Evolutionary conservation across 2,329 filamentous ascomycete species (phyloP).

Genomic region (Beauveria bassiana): DNA sequence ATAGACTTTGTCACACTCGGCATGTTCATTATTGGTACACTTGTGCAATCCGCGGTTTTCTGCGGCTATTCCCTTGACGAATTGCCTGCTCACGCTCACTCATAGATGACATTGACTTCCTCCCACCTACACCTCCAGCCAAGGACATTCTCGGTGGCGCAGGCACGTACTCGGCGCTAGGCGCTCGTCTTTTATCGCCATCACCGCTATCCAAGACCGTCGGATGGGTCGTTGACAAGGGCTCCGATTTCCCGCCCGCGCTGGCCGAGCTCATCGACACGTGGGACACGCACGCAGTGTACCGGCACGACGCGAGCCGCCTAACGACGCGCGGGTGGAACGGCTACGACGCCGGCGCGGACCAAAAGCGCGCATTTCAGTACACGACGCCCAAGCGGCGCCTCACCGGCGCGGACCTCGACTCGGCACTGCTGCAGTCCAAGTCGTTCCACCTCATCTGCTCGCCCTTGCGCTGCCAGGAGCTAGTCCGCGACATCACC

Average conservation of each 20-base stretch:
- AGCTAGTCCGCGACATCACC: slow-evolving; percentile 65
- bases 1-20: slow-evolving; percentile 64
- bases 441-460: slow-evolving; percentile 85
- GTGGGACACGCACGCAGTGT: slow-evolving; percentile 68
- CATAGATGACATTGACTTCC: slow-evolving; percentile 85
- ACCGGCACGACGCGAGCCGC: slow-evolving; percentile 58
- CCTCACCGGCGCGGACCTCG: slow-evolving; percentile 65
- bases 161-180: slow-evolving; percentile 78
- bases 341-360: slow-evolving; percentile 61
- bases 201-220: slow-evolving; percentile 56
- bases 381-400: slow-evolving; percentile 84
- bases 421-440: slow-evolving; percentile 56
- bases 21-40: slow-evolving; percentile 64
- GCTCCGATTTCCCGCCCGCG: slow-evolving; percentile 71
- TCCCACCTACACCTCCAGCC: slow-evolving; percentile 59
- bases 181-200: slow-evolving; percentile 81
- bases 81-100: slow-evolving; percentile 4
- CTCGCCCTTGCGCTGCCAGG: slow-evolving; percentile 66
- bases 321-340: slow-evolving; percentile 91
- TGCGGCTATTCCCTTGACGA: too few relatives aligned
- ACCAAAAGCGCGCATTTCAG: slow-evolving; percentile 67
- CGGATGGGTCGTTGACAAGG: slow-evolving; percentile 87
- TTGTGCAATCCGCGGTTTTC: neutral
- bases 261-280: slow-evolving; percentile 56
- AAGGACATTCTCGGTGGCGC: slow-evolving; percentile 80